Evolutionary conservation across 768 basidiomycete species (phyloP), one percentile per base, ranked within the genome.

Genomic region (Tulasnella sp.): DNA sequence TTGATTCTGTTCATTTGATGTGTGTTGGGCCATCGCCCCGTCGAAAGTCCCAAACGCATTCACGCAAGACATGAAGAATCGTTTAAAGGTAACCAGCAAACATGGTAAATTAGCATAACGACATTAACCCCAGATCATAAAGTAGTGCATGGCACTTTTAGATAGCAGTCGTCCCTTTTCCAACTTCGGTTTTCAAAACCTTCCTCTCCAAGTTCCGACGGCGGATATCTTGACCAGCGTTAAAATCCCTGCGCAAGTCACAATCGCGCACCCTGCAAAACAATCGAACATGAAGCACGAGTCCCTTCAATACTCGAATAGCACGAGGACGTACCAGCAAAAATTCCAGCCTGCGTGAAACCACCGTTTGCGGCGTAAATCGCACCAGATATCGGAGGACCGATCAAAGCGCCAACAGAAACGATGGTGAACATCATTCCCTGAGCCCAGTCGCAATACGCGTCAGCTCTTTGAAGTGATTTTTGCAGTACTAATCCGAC

Each of bases 371-470:
- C n/a, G 22, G 42, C 18, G 18, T 72, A 77, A 46, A 82, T 82
- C 6, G 72, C 81, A n/a, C 81, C 81, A 22, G 80, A 34, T 31
- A 82, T 80, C 16, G 81, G 81, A 7, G 81, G 76, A 14, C 81
- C 81, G 42, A 80, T 72, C 14, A 82, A 31, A 1, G 74, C 42
- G 28, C 72, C 79, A 44, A 81, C 34, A 8, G 81, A 69, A 2
- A 75, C 60, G 41, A 82, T 69, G 16, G 72, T 79, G 18, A 82
- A 69, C 28, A 76, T 40, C 73, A 82, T 82, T 28, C 82, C 60
- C 60, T 64, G 22, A n/a, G 48, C 7, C 48, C 3, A 50, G 8
- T 58, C 54, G 24, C 2, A 20, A 58, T 3, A 3, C 20, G 54
- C 20, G 1, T 37, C 6, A 37, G 37, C 37, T 37, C 37, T 1